Percentiles rank a stretch among this genome's conserved stretches.
Evolutionary conservation across 2,329 filamentous ascomycete species (phyloP).

Genomic region (Huntiella decipiens): DNA sequence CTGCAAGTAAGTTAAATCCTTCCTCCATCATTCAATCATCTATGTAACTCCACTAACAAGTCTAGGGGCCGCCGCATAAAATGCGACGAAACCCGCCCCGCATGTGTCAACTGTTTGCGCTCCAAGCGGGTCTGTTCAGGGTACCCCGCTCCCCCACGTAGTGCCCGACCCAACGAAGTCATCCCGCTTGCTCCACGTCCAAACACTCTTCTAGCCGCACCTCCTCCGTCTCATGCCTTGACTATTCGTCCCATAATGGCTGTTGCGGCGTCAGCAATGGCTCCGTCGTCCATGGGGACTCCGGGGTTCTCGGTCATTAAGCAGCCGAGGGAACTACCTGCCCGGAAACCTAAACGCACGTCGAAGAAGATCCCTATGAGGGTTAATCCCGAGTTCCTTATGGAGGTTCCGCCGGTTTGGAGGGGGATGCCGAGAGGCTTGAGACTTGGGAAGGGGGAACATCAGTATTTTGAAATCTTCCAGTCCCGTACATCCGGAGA

Average conservation of each 20-base stretch:
- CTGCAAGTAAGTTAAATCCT: slow-evolving; percentile 39
- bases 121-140: slow-evolving; percentile 40
- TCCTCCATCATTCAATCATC: neutral
- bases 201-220: slow-evolving; percentile 5
- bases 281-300: neutral
- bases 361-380: slow-evolving; percentile 1
- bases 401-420: slow-evolving; percentile 9
- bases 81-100: slow-evolving; percentile 44
- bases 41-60: neutral
- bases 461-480: slow-evolving; percentile 43
- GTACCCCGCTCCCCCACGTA: slow-evolving; percentile 38
- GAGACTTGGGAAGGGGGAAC: slow-evolving; percentile 21
- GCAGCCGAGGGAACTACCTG: neutral
- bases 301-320: neutral
- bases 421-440: slow-evolving; percentile 3
- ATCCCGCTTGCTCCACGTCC: slow-evolving; percentile 28
- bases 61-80: slow-evolving; percentile 41
- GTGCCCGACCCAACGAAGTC: slow-evolving; percentile 26
- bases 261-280: neutral
- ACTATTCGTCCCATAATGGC: neutral
- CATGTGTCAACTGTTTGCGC: slow-evolving; percentile 39
- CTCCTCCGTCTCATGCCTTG: neutral
- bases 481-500: slow-evolving; percentile 40
- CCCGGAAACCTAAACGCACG: neutral
- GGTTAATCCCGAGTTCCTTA: neutral